A percentile compares a stretch with the other conserved stretches of the same genome.
phyloP scores from a whole-genome alignment of 257 asterid species.

The Solanum clarkiae region DNA sequence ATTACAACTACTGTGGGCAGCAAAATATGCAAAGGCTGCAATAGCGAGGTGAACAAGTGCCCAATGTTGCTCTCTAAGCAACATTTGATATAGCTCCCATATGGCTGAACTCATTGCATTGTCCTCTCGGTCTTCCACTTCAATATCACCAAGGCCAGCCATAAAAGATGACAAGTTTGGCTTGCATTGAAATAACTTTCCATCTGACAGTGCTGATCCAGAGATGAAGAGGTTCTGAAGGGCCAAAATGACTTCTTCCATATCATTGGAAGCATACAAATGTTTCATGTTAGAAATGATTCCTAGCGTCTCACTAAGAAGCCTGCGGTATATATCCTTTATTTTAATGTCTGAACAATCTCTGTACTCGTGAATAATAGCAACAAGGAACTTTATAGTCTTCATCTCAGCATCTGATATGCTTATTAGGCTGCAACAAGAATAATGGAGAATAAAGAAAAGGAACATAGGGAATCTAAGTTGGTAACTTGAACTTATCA shows the following conservation, averaged over 20 bases:
- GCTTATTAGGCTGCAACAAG: conserved; percentile 52
- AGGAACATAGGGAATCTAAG: not conserved
- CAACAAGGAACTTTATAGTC: conserved; percentile 56
- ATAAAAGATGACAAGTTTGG: conserved; percentile 71
- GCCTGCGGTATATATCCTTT: conserved; percentile 39
- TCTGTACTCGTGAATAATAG: conserved; percentile 45
- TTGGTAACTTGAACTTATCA: not conserved
- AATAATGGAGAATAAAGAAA: not conserved
- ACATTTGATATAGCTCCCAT: conserved; percentile 73
- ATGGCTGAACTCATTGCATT: conserved; percentile 45
- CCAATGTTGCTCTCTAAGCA: conserved; percentile 83
- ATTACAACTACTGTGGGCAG: conserved; percentile 61
- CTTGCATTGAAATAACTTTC: conserved; percentile 44
- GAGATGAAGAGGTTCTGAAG: conserved; percentile 70
- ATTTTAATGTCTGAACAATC: conserved; percentile 28
- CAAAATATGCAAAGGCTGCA: conserved; percentile 74
- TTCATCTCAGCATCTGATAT: conserved; percentile 68
- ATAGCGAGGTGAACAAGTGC: conserved; percentile 70
- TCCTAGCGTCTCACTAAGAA: conserved; percentile 64
- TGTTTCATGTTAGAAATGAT: conserved; percentile 61
- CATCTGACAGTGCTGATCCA: conserved; percentile 27
- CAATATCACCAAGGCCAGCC: conserved; percentile 72
- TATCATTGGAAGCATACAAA: conserved; percentile 51
- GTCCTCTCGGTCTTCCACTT: conserved; percentile 45
- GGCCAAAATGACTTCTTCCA: conserved; percentile 68